These are phyloP conservation scores for Mycena belliarum DNA, from an alignment of 768 basidiomycete genomes.

Conservation along the genomic window DNA sequence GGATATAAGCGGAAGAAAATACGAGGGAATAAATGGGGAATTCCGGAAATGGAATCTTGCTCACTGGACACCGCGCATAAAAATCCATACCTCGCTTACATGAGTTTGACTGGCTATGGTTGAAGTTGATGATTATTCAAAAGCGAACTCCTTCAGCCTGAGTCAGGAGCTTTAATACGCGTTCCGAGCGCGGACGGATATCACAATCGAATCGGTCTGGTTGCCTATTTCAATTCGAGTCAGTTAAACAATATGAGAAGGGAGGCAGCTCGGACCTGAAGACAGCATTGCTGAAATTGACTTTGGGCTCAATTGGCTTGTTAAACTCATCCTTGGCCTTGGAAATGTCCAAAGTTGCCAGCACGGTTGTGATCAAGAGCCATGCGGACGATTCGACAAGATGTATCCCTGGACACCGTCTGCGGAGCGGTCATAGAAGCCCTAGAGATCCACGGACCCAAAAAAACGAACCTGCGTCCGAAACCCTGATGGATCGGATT, in stretches of 20 bases:
- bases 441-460: not conserved
- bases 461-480: slow-evolving; percentile 38
- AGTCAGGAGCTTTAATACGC: slow-evolving; percentile 40
- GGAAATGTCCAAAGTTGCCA: slow-evolving; percentile 58
- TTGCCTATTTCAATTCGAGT: slow-evolving; percentile 31
- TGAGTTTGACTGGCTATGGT: too few species aligned
- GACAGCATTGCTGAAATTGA: slow-evolving; percentile 59
- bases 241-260: not conserved
- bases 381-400: slow-evolving; percentile 66
- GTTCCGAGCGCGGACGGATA: slow-evolving; percentile 52
- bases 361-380: slow-evolving; percentile 54
- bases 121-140: not conserved
- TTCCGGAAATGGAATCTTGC: too few species aligned
- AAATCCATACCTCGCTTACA: too few species aligned
- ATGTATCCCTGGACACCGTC: slow-evolving; percentile 64
- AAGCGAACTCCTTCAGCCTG: slow-evolving; percentile 28
- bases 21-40: too few species aligned
- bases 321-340: slow-evolving; percentile 54
- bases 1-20: too few species aligned
- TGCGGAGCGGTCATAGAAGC: slow-evolving; percentile 22
- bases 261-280: slow-evolving; percentile 49
- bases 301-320: slow-evolving; percentile 44
- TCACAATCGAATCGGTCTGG: slow-evolving; percentile 50
- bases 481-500: slow-evolving; percentile 27
- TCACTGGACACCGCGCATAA: too few species aligned